Conservation (phyloP, 352 stramenopile species). For the Phytopythium cucurbitacearum region DNA sequence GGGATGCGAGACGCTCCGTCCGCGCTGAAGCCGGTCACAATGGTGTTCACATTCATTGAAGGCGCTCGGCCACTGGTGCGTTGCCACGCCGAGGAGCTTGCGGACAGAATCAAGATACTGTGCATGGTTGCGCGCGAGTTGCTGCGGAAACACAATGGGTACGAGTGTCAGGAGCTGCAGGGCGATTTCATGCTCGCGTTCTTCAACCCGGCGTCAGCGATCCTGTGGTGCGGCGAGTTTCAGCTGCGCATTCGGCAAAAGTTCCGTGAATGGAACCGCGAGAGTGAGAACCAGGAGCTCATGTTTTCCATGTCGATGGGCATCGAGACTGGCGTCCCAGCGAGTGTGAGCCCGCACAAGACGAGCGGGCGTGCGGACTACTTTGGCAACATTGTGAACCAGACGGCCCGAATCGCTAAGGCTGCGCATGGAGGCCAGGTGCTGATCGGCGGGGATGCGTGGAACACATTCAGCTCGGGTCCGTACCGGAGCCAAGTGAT, state of each 20-base stretch:
- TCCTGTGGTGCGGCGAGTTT: conserved; percentile 86
- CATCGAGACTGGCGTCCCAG: conserved; percentile 75
- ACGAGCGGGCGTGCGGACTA: conserved; percentile 86
- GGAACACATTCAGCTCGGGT: conserved; percentile 53
- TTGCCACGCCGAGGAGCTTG: conserved; percentile 77
- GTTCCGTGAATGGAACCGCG: conserved; percentile 71
- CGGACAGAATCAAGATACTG: conserved; percentile 80
- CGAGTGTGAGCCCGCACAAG: conserved; percentile 85
- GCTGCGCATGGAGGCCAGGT: conserved; percentile 74
- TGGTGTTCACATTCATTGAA: conserved; percentile 90
- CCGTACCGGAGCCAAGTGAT: conserved; percentile 34
- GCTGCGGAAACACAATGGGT: conserved; percentile 77
- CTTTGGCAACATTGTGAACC: conserved; percentile 89
- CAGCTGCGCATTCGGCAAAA: conserved; percentile 74
- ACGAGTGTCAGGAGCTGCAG: conserved; percentile 86
- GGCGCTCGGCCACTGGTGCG: conserved; percentile 74
- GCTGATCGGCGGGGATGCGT: conserved; percentile 77
- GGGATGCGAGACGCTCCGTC: conserved; percentile 83
- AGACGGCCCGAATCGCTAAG: conserved; percentile 85
- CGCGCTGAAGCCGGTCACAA: conserved; percentile 72
- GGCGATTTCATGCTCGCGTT: conserved; percentile 89
- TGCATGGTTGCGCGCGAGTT: conserved; percentile 75
- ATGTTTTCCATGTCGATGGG: conserved; percentile 88
- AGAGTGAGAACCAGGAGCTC: conserved; percentile 72
- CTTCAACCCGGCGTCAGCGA: conserved; percentile 73